Conservation (phyloP, 805 yeast genomes). For the Pichia phayaonensis region DNA sequence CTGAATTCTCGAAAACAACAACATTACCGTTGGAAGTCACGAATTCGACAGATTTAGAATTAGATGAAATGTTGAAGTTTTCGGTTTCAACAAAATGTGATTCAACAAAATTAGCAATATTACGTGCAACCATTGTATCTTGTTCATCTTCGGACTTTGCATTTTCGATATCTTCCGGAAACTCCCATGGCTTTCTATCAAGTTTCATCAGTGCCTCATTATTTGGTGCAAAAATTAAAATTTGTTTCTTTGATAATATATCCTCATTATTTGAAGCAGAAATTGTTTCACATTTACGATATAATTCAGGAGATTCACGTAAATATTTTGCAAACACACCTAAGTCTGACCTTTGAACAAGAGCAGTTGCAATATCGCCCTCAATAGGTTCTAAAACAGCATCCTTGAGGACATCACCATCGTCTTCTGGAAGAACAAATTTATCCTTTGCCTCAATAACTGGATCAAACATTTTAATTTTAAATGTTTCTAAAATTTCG, state of each 20-base stretch:
- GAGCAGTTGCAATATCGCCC: constrained; percentile 31
- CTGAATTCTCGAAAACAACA: constrained; percentile 31
- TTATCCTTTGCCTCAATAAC: constrained; percentile 3
- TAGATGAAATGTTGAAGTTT: constrained; percentile 13
- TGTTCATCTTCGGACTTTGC: constrained; percentile 29
- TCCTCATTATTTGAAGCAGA: constrained; percentile 17
- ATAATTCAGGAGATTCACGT: constrained; percentile 51
- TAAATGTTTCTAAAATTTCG: constrained; percentile 1
- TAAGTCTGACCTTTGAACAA: constrained; percentile 35
- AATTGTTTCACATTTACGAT: constrained; percentile 35
- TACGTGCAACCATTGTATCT: constrained; percentile 42
- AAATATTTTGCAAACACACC: constrained; percentile 62
- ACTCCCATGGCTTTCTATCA: constrained; percentile 71
- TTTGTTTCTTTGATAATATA: constrained; percentile 13
- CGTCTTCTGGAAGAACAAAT: constrained; percentile 9
- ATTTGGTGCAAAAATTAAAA: constrained; percentile 65
- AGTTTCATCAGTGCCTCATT: constrained; percentile 50
- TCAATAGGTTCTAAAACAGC: constrained; percentile 22
- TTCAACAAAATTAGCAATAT: constrained; percentile 50
- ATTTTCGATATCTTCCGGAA: constrained; percentile 43
- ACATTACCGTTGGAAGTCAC: constrained; percentile 29
- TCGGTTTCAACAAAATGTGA: constrained; percentile 47
- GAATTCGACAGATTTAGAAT: constrained; percentile 22
- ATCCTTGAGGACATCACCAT: constrained; percentile 7
- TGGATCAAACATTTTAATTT: constrained; percentile 4